These are phyloP conservation scores for Desmodesmus armatus DNA, from an alignment of 139 green algal species.

Conservation along the genomic window DNA sequence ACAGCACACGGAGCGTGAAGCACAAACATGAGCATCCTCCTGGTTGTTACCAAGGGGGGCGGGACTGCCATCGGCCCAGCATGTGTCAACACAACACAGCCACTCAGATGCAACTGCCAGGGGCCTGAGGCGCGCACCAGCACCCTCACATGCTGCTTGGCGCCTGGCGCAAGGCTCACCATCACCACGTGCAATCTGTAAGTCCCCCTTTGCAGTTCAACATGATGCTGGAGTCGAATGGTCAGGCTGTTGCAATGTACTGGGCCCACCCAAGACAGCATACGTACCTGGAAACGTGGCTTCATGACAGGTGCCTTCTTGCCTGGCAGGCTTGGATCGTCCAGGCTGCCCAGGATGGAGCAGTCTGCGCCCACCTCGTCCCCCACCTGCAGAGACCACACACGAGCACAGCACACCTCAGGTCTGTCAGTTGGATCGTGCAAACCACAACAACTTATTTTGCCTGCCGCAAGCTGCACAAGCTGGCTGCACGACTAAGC, in stretches of 20 bases:
- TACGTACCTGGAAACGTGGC: conserved; percentile 80
- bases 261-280: background rate
- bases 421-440: no score
- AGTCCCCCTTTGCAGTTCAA: no score
- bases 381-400: conserved; percentile 24
- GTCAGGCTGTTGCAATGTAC: no score
- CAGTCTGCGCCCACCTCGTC: conserved; percentile 54
- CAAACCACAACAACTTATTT: background rate
- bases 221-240: no score
- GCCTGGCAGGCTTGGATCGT: background rate
- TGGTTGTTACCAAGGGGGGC: no score
- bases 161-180: no score
- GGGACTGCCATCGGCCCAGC: no score
- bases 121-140: no score
- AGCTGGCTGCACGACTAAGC: background rate
- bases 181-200: no score
- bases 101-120: no score
- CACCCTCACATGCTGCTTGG: background rate
- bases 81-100: background rate
- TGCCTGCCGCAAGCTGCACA: background rate
- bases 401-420: no score
- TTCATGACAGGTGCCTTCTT: conserved; percentile 14
- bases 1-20: no score
- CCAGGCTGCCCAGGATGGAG: conserved; percentile 4
- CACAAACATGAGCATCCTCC: conserved; percentile 10